Evolutionary conservation across 1,284 basidiomycete genomes (phyloP).

Genomic region (Pseudozyma hubeiensis): DNA sequence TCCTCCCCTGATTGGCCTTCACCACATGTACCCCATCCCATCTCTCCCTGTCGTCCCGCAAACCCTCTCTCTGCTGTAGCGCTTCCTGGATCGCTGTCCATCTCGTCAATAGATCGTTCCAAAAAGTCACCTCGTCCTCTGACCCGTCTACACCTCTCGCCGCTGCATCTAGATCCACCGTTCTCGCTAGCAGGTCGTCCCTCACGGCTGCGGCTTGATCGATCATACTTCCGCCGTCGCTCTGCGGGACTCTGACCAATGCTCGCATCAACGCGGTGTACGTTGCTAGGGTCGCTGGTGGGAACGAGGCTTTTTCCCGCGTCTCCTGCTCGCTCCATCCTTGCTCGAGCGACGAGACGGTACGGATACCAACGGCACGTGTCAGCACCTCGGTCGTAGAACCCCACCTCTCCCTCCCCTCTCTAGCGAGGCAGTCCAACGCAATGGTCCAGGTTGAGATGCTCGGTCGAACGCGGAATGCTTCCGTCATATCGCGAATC

Average conservation of each 20-base stretch:
- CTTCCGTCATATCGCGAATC: conserved; percentile 42
- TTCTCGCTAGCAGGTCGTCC: conserved; percentile 40
- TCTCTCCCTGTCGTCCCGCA: conserved; percentile 4
- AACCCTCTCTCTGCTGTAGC: background rate
- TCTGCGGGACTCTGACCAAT: conserved; percentile 16
- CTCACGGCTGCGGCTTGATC: conserved; percentile 22
- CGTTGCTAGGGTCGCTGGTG: conserved; percentile 29
- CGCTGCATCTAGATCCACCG: conserved; percentile 16
- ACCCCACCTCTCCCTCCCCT: conserved; percentile 26
- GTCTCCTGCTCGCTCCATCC: background rate
- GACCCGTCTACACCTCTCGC: conserved; percentile 1
- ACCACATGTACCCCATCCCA: conserved; percentile 24
- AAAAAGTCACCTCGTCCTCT: conserved; percentile 14
- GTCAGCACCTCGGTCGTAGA: conserved; percentile 20
- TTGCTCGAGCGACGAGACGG: conserved; percentile 2
- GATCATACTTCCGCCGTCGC: conserved; percentile 28
- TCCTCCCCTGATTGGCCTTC: conserved; percentile 9
- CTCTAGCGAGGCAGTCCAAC: conserved; percentile 37
- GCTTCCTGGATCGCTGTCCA: conserved; percentile 27
- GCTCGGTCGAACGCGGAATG: conserved; percentile 20
- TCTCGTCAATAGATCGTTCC: conserved; percentile 17
- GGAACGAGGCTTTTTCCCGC: conserved; percentile 8
- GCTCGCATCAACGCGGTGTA: conserved; percentile 41
- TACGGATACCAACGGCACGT: conserved; percentile 33
- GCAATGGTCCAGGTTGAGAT: conserved; percentile 47